A percentile compares a stretch with the other conserved stretches of the same genome.
phyloP scores from a whole-genome alignment of 2,329 filamentous ascomycete species.

The Talaromyces sp. region DNA sequence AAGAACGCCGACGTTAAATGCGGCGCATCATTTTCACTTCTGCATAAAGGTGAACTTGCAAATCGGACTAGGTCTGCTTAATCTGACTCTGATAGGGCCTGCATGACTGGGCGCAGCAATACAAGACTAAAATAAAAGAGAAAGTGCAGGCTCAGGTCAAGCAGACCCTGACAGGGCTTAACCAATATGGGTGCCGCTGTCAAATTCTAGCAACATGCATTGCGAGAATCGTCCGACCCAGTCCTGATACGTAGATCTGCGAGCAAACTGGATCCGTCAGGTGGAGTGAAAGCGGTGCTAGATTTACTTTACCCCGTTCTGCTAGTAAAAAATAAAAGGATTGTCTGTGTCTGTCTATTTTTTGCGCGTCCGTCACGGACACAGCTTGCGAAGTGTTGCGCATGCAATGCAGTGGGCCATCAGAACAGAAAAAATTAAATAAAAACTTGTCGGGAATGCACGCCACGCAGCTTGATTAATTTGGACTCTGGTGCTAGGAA shows the following conservation, averaged over 20 bases:
- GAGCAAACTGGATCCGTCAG: conserved; percentile 7
- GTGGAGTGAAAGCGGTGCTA: conserved; percentile 6
- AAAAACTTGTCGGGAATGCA: neutral
- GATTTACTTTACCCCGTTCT: neutral
- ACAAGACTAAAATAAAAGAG: neutral
- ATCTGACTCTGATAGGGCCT: conserved; percentile 12
- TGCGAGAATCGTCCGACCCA: conserved; percentile 12
- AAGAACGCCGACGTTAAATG: conserved; percentile 16
- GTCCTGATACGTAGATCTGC: conserved; percentile 12
- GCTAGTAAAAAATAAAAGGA: neutral
- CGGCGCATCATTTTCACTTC: conserved; percentile 17
- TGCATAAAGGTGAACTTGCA: conserved; percentile 15
- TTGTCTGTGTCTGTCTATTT: neutral
- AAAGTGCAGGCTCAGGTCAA: conserved; percentile 4
- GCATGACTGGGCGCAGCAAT: conserved; percentile 12
- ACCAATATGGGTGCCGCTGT: conserved; percentile 14
- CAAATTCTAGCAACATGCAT: conserved; percentile 15
- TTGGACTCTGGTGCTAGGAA: neutral
- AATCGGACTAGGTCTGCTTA: conserved; percentile 14
- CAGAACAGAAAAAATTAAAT: neutral
- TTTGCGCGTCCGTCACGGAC: neutral
- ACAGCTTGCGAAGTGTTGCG: neutral
- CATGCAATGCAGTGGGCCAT: conserved; percentile 1
- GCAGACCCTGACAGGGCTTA: conserved; percentile 2
- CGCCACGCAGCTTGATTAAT: conserved; percentile 7